These are phyloP conservation scores for Xylaria digitata DNA, from an alignment of 2,329 filamentous ascomycete genomes.

Conservation along the genomic window DNA sequence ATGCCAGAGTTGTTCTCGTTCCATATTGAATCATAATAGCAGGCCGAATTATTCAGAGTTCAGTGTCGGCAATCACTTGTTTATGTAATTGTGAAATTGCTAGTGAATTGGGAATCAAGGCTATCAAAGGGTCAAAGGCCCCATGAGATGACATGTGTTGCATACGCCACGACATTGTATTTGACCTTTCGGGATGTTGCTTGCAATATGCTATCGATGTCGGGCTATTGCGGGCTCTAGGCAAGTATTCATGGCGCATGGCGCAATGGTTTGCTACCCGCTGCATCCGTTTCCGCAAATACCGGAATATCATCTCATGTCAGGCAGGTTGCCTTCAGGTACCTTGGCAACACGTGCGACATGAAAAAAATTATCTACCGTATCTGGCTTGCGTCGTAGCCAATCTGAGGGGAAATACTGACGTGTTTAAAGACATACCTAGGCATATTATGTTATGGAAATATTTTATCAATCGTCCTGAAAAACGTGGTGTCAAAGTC, in stretches of 20 bases:
- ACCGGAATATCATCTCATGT: background rate
- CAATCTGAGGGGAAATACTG: no score
- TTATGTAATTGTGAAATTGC: background rate
- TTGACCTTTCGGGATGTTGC: background rate
- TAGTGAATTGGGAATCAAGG: background rate
- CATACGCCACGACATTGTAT: background rate
- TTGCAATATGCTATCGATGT: background rate
- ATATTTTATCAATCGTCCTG: background rate
- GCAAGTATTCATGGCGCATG: background rate
- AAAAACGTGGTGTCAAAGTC: background rate
- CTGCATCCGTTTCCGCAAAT: background rate
- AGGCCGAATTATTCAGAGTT: no score
- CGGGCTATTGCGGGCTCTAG: background rate
- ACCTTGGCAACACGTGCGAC: background rate
- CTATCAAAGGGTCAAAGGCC: background rate
- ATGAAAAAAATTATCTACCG: background rate
- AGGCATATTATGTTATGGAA: background rate
- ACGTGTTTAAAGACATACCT: no score
- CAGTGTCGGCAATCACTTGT: no score
- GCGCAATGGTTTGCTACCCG: background rate
- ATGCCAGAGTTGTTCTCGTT: no score
- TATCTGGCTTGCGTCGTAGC: no score
- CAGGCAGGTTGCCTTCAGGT: background rate
- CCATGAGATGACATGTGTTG: background rate
- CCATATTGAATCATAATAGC: background rate